phyloP scores from a whole-genome alignment of 2,329 filamentous ascomycete species.

The Leptographium wingfieldii region DNA sequence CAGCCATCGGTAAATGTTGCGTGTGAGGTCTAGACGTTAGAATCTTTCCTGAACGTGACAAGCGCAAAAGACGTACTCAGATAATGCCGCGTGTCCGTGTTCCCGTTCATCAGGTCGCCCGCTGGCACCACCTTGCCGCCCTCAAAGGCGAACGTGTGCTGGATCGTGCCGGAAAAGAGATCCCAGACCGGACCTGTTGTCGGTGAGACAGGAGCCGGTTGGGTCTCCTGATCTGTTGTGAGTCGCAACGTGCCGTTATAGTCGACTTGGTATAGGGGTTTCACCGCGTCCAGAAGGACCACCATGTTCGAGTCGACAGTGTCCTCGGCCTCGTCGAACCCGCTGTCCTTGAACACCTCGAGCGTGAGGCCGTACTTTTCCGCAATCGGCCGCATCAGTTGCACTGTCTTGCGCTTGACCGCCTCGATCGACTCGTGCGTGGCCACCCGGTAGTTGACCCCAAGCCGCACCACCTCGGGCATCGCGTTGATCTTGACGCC shows the following conservation, averaged over 20 bases:
- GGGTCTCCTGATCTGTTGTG: slow-evolving; percentile 19
- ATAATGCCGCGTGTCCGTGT: slow-evolving; percentile 37
- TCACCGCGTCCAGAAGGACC: slow-evolving; percentile 3
- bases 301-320: too few relatives aligned
- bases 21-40: slow-evolving; percentile 20
- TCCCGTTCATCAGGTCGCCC: slow-evolving; percentile 35
- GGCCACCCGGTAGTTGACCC: slow-evolving; percentile 49
- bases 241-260: slow-evolving; percentile 28
- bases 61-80: not conserved
- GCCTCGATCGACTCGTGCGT: slow-evolving; percentile 37
- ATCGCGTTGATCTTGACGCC: slow-evolving; percentile 57
- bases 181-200: slow-evolving; percentile 16
- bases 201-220: slow-evolving; percentile 24
- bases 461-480: slow-evolving; percentile 43
- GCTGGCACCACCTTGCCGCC: slow-evolving; percentile 31
- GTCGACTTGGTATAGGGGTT: slow-evolving; percentile 23
- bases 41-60: not conserved
- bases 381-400: slow-evolving; percentile 34
- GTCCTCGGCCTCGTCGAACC: not conserved
- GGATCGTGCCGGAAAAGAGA: slow-evolving; percentile 18
- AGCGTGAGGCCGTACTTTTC: slow-evolving; percentile 44
- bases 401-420: slow-evolving; percentile 37
- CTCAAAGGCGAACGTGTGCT: slow-evolving; percentile 15
- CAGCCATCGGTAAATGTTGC: slow-evolving; percentile 35
- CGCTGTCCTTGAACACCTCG: slow-evolving; percentile 29